Conservation (phyloP, 352 stramenopile genomes). For the Phytopythium aichiense region DNA sequence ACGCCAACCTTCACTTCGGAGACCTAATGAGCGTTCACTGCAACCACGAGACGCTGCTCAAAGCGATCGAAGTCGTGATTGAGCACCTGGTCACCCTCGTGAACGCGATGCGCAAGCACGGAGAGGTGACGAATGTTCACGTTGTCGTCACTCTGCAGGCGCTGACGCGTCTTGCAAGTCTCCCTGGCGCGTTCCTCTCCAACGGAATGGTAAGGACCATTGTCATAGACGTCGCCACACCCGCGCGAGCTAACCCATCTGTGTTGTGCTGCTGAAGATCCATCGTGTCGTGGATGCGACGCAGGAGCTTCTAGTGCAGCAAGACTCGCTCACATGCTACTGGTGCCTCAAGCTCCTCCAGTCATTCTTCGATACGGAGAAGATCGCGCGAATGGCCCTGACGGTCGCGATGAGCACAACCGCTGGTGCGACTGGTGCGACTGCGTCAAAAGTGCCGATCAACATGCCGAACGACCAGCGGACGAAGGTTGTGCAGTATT, state of each 20-base stretch:
- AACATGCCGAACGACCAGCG: slow-evolving; percentile 34
- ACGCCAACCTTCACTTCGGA: slow-evolving; percentile 42
- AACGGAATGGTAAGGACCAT: slow-evolving; percentile 25
- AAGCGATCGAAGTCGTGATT: slow-evolving; percentile 41
- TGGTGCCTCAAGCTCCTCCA: slow-evolving; percentile 68
- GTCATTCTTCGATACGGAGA: slow-evolving; percentile 42
- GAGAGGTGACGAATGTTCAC: slow-evolving; percentile 27
- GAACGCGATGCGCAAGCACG: slow-evolving; percentile 28
- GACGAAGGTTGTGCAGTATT: slow-evolving; percentile 51
- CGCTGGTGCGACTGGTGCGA: neutral
- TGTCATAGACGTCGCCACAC: neutral
- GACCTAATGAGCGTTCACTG: slow-evolving; percentile 27
- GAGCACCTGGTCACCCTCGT: slow-evolving; percentile 38
- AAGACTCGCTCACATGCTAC: slow-evolving; percentile 59
- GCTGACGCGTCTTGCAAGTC: slow-evolving; percentile 41
- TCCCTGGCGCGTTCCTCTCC: slow-evolving; percentile 35
- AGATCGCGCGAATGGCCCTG: neutral
- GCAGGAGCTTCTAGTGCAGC: slow-evolving; percentile 50
- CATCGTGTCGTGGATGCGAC: slow-evolving; percentile 45
- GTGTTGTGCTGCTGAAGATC: slow-evolving; percentile 21
- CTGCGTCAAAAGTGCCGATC: neutral
- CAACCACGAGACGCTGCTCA: slow-evolving; percentile 35
- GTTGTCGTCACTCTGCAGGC: slow-evolving; percentile 47
- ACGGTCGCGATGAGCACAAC: neutral
- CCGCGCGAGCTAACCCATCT: neutral